Evolutionary conservation across 345 rosid species (phyloP).

Genomic region (Populus simonii): DNA sequence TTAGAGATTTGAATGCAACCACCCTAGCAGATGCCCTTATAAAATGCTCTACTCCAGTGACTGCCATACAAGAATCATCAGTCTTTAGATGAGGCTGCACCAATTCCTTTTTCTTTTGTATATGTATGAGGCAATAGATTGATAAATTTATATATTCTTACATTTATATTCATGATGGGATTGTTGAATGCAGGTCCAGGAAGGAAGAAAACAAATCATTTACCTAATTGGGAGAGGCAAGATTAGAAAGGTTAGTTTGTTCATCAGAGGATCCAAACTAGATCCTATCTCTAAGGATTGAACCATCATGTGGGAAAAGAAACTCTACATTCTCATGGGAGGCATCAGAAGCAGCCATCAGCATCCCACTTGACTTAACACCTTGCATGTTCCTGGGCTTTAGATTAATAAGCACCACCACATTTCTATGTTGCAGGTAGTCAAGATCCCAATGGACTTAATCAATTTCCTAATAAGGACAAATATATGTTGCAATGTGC

Average conservation of each 20-base stretch:
- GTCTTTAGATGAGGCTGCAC: conserved; percentile 85
- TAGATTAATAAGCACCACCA: conserved; percentile 79
- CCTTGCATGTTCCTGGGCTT: conserved; percentile 97
- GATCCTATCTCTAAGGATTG: conserved; percentile 74
- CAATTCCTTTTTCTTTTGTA: conserved; percentile 81
- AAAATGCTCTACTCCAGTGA: conserved; percentile 54
- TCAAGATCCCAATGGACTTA: conserved; percentile 16
- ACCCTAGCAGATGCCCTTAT: conserved; percentile 72
- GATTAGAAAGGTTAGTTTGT: conserved; percentile 46
- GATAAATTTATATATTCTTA: not conserved
- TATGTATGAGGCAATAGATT: conserved; percentile 22
- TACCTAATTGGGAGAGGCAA: conserved; percentile 79
- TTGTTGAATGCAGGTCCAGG: not conserved
- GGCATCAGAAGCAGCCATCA: conserved; percentile 79
- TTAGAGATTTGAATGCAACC: conserved; percentile 51
- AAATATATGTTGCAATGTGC: too few relatives aligned
- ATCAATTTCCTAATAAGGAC: too few relatives aligned
- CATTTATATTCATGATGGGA: not conserved
- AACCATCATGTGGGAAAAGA: conserved; percentile 66
- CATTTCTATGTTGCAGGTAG: conserved; percentile 66
- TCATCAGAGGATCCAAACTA: conserved; percentile 76
- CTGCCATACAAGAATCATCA: conserved; percentile 49
- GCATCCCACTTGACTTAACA: conserved; percentile 87
- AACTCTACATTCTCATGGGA: conserved; percentile 80
- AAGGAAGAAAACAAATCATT: not conserved